Evolutionary conservation across 192 early-diverging fungal species (phyloP), one percentile per base, ranked within the genome.

Genomic region (Umbelopsis sp.): DNA sequence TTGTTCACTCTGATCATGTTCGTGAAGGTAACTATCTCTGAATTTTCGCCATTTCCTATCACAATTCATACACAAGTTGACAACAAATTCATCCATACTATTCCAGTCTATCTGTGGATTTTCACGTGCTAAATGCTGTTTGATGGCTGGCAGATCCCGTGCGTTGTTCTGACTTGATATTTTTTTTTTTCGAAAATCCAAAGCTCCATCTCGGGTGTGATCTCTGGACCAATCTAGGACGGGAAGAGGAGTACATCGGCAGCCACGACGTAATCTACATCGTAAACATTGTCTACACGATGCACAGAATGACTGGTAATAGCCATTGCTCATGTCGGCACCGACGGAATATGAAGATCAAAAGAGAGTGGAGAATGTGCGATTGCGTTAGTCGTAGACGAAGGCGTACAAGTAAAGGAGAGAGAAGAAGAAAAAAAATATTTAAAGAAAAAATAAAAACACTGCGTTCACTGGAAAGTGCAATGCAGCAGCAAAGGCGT

Each of bases 11-110:
- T 34, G 56, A 17, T 22, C n/a, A 32, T 50, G 22, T 24, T 70
- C 49, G 7, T 70, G 43, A 2, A 50, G 34, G n/a, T 51, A 54
- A 20, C 43, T 21, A n/a, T 71, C 70, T 26, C 70, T 52, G 24
- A 71, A 71, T 17, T 71, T 71, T 52, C 70, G 70, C 70, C 70
- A 71, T 44, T 71, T 71, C 20, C 70, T 45, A 59, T 71, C 70
- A 54, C 70, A 71, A 22, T 71, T 71, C 54, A 71, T 41, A 54
- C 70, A 71, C 21, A 71, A 54, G 38, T 71, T 71, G 54, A 71
- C 70, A 3, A 71, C 32, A 54, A 71, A 32, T 59, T 71, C 70
- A 17, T 71, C 51, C 51, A 36, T 31, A 29, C 21, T 21, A 45
- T 59, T 36, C 70, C 70, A 71, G 17, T 71, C 43, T n/a, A 71